Conservation (phyloP, 1,284 basidiomycete genomes). For the Sporisorium graminicola region DNA sequence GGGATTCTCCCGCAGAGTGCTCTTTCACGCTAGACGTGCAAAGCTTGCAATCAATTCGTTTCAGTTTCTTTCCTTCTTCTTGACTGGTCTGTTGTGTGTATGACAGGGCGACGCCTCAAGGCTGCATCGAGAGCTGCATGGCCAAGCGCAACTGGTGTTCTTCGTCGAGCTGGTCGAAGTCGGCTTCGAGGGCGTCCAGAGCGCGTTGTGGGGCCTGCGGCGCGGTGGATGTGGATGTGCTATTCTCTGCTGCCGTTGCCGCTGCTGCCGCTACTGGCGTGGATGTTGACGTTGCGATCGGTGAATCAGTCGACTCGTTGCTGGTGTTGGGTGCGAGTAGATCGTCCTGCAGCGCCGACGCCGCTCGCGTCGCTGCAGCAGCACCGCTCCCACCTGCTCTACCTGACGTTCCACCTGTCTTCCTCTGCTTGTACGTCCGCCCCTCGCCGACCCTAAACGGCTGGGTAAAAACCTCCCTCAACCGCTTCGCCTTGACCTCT, state of each 20-base stretch:
- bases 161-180: conserved; percentile 51
- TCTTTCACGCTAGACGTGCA: background rate
- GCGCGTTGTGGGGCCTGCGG: background rate
- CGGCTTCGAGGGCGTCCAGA: conserved; percentile 31
- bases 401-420: conserved; percentile 38
- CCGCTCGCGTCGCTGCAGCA: background rate
- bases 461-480: conserved; percentile 73
- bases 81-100: background rate
- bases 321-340: background rate
- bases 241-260: background rate
- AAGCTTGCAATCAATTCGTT: background rate
- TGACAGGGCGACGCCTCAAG: background rate
- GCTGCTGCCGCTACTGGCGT: background rate
- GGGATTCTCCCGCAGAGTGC: too few relatives aligned
- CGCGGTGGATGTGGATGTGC: background rate
- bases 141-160: conserved; percentile 56
- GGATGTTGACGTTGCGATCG: conserved; percentile 71
- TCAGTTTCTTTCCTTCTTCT: background rate
- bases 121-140: conserved; percentile 15
- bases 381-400: background rate
- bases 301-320: background rate
- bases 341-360: background rate
- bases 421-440: conserved; percentile 81
- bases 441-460: conserved; percentile 73
- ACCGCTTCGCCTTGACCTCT: conserved; percentile 85